Evolutionary conservation across 2,329 filamentous ascomycete genomes (phyloP).

Genomic region (Nannizziopsis barbatae): DNA sequence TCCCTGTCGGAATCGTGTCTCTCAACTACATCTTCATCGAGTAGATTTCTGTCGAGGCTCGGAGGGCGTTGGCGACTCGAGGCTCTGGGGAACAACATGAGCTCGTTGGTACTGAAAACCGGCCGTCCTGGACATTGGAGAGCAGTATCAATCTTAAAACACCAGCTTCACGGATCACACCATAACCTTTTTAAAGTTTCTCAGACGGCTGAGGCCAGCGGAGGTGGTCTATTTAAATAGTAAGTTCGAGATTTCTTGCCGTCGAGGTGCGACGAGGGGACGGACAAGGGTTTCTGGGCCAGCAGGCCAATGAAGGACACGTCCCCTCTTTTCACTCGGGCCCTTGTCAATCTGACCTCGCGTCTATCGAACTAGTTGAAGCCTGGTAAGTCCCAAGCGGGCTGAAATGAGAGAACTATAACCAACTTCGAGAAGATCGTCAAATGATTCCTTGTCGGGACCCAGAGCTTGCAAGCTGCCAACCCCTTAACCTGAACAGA

Average conservation of each 20-base stretch:
- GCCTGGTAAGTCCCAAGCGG: no score
- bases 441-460: neutral
- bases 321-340: neutral
- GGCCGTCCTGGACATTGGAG: neutral
- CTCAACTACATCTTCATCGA: constrained; percentile 12
- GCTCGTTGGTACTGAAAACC: constrained; percentile 1
- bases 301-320: neutral
- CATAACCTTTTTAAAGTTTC: neutral
- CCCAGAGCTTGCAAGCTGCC: neutral
- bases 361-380: neutral
- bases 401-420: no score
- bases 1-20: constrained; percentile 19
- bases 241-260: neutral
- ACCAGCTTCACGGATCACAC: no score
- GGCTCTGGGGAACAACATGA: constrained; percentile 33
- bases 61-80: constrained; percentile 18
- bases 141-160: no score
- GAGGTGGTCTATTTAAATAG: neutral
- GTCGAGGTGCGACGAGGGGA: neutral
- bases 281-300: constrained; percentile 2
- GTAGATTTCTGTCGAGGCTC: constrained; percentile 13
- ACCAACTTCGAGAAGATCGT: no score
- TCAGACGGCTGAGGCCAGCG: neutral
- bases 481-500: neutral
- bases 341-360: constrained; percentile 2